phyloP scores from a whole-genome alignment of 1,284 basidiomycete species.

The Rhodofomes roseus region DNA sequence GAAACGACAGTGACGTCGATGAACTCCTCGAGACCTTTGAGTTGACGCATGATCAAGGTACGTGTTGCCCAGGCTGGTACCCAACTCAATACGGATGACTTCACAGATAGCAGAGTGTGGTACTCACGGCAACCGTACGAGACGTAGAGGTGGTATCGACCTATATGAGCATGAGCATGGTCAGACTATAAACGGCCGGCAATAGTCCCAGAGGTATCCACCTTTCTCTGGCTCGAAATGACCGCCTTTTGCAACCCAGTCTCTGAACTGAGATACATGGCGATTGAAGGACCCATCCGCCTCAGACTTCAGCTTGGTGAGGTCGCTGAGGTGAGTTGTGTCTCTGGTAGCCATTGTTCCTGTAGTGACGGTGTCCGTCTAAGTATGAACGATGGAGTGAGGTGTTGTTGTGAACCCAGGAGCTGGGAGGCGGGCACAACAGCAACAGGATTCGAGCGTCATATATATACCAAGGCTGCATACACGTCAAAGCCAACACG shows the following conservation, averaged over 20 bases:
- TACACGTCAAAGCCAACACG: neutral
- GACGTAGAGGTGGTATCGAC: neutral
- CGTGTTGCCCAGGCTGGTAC: slow-evolving; percentile 87
- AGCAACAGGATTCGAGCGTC: neutral
- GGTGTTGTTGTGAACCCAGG: neutral
- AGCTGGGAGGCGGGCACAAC: too few species aligned
- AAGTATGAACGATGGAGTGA: too few species aligned
- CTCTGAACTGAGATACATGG: slow-evolving; percentile 66
- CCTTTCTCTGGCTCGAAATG: slow-evolving; percentile 80
- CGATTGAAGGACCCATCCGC: slow-evolving; percentile 84
- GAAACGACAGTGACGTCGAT: slow-evolving; percentile 25
- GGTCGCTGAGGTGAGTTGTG: slow-evolving; percentile 37
- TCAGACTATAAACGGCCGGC: neutral
- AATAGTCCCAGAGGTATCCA: slow-evolving; percentile 15
- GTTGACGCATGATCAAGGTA: slow-evolving; percentile 81
- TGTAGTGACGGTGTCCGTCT: neutral
- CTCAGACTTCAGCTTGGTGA: slow-evolving; percentile 48
- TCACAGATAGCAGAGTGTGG: neutral
- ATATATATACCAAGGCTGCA: neutral
- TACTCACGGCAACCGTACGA: neutral
- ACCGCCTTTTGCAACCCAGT: slow-evolving; percentile 65
- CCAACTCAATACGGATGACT: neutral
- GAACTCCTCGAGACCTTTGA: slow-evolving; percentile 84
- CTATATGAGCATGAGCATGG: neutral
- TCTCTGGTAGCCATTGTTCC: slow-evolving; percentile 13